Evolutionary conservation across 352 stramenopile species (phyloP), one percentile per base, ranked within the genome.

Genomic region (Phytophthora sansomeana): DNA sequence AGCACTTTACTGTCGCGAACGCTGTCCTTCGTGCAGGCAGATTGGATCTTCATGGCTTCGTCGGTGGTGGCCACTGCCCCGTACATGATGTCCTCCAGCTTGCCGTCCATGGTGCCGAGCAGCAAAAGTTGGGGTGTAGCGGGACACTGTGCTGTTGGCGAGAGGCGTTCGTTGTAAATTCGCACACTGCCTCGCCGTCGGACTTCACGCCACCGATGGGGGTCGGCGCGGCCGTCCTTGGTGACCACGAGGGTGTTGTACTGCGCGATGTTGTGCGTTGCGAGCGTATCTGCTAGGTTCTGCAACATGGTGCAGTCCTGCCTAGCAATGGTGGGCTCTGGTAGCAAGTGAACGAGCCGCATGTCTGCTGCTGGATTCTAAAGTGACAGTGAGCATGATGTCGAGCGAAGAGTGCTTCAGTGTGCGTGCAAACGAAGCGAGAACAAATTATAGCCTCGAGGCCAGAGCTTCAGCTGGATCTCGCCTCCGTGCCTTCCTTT

Each of bases 1-100:
- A 91, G 65, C 19, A 87, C 67, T 13, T 80, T 83, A 51, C 80
- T 75, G 42, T 91, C 81, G 35, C 56, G 49, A 19, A 87, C 52
- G 24, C 58, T 72, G 59, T 89, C 78, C 16, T 82, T 71, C 5
- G 78, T 71, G 62, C 85, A 85, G 13, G 77, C 68, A 10, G 74
- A 78, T 57, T 81, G 72, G 49, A 85, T 77, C 39, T 63, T 69
- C 74, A 83, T 83, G 32, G 72, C 69, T 41, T 85, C 75, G 36
- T 78, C 58, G 3, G 77, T 85, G 0, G 72, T 75, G 14, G 67
- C 71, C 30, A 80, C 55, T 35, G 47, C 61, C 1, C 74, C 77
- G 39, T 85, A 85, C 74, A 85, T 85, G 39, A 81, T 62, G 21
- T 85, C 77, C 14, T 85, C 72, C 6, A 85, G 46, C 24, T 69